A percentile compares a stretch with the other conserved stretches of the same genome.
Conservation (phyloP, 257 asterid genomes). For the Solanum appendiculatum region DNA sequence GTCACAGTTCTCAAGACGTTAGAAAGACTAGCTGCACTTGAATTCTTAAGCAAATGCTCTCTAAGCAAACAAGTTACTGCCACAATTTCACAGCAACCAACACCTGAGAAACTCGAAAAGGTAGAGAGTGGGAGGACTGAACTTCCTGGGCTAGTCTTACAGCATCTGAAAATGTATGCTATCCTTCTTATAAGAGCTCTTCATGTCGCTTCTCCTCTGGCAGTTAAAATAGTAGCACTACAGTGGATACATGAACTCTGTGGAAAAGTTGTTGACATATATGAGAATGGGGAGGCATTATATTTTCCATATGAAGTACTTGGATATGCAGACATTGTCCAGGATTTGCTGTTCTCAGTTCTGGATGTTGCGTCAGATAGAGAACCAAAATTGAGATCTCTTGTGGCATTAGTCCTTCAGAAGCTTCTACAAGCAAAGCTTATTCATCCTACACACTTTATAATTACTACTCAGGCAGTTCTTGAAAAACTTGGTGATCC, state of each 20-base stretch:
- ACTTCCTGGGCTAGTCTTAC: slow-evolving; percentile 39
- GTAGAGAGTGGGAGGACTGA: slow-evolving; percentile 33
- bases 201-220: slow-evolving; percentile 55
- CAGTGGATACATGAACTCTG: slow-evolving; percentile 66
- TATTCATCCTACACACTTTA: slow-evolving; percentile 64
- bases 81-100: slow-evolving; percentile 27
- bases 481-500: slow-evolving; percentile 93
- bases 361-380: slow-evolving; percentile 75
- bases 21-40: slow-evolving; percentile 59
- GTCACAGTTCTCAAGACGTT: slow-evolving; percentile 51
- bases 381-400: slow-evolving; percentile 78
- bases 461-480: slow-evolving; percentile 52
- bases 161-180: slow-evolving; percentile 52
- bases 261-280: slow-evolving; percentile 41
- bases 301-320: slow-evolving; percentile 63
- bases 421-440: slow-evolving; percentile 77
- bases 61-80: slow-evolving; percentile 27
- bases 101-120: slow-evolving; percentile 19
- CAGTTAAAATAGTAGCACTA: slow-evolving; percentile 71
- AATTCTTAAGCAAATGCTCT: slow-evolving; percentile 58
- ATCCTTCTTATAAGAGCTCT: slow-evolving; percentile 60
- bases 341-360: slow-evolving; percentile 57
- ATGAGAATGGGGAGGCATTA: slow-evolving; percentile 30
- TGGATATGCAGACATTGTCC: slow-evolving; percentile 48
- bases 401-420: slow-evolving; percentile 61